Base-by-base conservation (phyloP, 1,284 basidiomycete genomes). In the Cryptococcus sp. region DNA sequence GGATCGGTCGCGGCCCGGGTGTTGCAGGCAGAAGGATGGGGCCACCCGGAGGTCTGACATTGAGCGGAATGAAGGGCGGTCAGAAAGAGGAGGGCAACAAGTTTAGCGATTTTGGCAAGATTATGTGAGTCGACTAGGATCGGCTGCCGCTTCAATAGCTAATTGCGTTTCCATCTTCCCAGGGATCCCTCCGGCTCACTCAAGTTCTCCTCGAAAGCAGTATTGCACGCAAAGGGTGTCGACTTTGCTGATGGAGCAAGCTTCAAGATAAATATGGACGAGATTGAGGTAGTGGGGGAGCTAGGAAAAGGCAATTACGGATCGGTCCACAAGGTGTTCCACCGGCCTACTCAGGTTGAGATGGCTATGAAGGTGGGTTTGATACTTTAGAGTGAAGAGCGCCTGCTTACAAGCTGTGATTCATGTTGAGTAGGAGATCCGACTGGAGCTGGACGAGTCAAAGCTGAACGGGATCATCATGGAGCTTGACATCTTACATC, bases 381-480 rank as follows among this genome's bases (percentile, higher is more conserved):
- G 3, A 1, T 19, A 50, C 19, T 42, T 39, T 47, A 2, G 13
- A 31, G 8, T 27, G n/a, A 27, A 19, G 6, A 17, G 23, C 31
- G 19, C 5, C 4, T 23, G 38, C 17, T 16, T 16, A 20, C 23
- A n/a, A 41, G 16, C 13, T 5, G 23, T 53, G 23, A 41, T 47
- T 41, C 42, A 6, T 25, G 60, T 51, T 39, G 25, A 64, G 13
- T 74, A 96, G 93, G 95, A 98, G 87, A 99, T 98, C 67, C 90
- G 93, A 20, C 83, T 99, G n/a, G 94, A 98, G 76, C 85, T 99
- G 17, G 96, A 98, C 73, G 87, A 95, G 59, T 87, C 90, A 49
- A 94, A 95, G 74, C 85, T 99, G 48, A 93, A 93, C 69, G 92
- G 89, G 13, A 98, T 99, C 82, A 89, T 99, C 69, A 98, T 97